Base-by-base conservation (phyloP, 164 flowering plant species). In the Amborella trichopoda region DNA sequence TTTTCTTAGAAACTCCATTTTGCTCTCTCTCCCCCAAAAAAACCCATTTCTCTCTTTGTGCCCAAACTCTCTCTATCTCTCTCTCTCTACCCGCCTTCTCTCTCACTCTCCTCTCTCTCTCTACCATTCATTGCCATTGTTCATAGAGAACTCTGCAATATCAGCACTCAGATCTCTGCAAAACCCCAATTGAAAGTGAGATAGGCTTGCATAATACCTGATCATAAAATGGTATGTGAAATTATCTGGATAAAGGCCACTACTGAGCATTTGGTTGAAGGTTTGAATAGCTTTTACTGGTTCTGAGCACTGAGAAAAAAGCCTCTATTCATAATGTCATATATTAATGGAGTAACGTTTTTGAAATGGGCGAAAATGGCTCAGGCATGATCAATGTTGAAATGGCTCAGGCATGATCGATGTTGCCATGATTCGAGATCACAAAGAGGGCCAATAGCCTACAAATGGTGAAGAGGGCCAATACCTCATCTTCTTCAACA, bases 381-480 rank as follows among this genome's bases (percentile, higher is more conserved):
- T 28, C 42, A 55, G 23, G 87, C 82, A 40, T 83, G 54, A n/a
- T n/a, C n/a, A n/a, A n/a, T n/a, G n/a, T n/a, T n/a, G n/a, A n/a
- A n/a, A n/a, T n/a, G n/a, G n/a, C n/a, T n/a, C n/a, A n/a, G n/a
- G n/a, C n/a, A n/a, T n/a, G n/a, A 34, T 50, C 39, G 6, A 80
- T 53, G 45, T 72, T 68, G 3, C 81, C 85, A n/a, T 46, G 26
- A 10, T 70, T 75, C 12, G 80, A 52, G 22, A 81, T 61, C 4
- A 81, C 83, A 22, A 68, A 69, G 44, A 81, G 81, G 41, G 83
- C 59, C 3, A 81, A 17, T 38, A 81, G 64, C 14, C 86, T 59
- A 55, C 87, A 80, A 12, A 50, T 63, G 1, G 89, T 85, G 45
- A 80, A 83, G 4, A 45, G 50, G 52, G 78, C 68, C 14, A 53